phyloP scores from a whole-genome alignment of 768 basidiomycete species.

The Calocybe indica region DNA sequence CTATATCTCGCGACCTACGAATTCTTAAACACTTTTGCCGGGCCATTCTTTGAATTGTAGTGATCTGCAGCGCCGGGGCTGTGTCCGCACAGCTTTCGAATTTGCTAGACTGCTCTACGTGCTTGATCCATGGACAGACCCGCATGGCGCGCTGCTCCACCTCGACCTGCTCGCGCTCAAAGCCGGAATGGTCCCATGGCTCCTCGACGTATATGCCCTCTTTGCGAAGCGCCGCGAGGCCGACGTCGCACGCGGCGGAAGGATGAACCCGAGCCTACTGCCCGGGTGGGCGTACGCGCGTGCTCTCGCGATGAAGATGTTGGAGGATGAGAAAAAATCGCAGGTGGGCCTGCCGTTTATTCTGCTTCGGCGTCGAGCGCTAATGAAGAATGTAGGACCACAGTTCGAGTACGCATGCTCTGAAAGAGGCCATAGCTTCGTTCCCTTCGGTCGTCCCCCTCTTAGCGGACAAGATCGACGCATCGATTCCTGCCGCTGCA shows the following conservation, averaged over 20 bases:
- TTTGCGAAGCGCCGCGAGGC: constrained; percentile 25
- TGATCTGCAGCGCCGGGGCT: constrained; percentile 84
- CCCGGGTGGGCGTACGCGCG: constrained; percentile 77
- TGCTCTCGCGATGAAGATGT: constrained; percentile 59
- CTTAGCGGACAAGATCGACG: constrained; percentile 82
- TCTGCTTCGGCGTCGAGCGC: background rate
- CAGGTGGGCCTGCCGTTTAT: constrained; percentile 16
- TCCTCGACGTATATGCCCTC: constrained; percentile 59
- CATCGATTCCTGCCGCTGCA: constrained; percentile 50
- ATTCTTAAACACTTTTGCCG: background rate
- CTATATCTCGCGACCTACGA: background rate
- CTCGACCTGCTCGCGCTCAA: constrained; percentile 85
- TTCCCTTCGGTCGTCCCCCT: constrained; percentile 83
- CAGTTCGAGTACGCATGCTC: constrained; percentile 55
- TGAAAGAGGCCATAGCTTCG: constrained; percentile 65
- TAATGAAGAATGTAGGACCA: constrained; percentile 33
- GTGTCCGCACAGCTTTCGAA: constrained; percentile 86
- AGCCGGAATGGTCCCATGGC: constrained; percentile 73
- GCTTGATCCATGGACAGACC: constrained; percentile 84
- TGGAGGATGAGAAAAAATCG: constrained; percentile 40
- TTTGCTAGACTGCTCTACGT: constrained; percentile 82
- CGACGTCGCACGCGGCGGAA: constrained; percentile 8
- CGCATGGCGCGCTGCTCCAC: constrained; percentile 79
- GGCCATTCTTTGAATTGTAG: constrained; percentile 27
- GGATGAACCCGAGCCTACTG: constrained; percentile 51